Evolutionary conservation across 1,139 yeast genomes (phyloP), one percentile per base, ranked within the genome.

Genomic region (Pichia cactophila): DNA sequence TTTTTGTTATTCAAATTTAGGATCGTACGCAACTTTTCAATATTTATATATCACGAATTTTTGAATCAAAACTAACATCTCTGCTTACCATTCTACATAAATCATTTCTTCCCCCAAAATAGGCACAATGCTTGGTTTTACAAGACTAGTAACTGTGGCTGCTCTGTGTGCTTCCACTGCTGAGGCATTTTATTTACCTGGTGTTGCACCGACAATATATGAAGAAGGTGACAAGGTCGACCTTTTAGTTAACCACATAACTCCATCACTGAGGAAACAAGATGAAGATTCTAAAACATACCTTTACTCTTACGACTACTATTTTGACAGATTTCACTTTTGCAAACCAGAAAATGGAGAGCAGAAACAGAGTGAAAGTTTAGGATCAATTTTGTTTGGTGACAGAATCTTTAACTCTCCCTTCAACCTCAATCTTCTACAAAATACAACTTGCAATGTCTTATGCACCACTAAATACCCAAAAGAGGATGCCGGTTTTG

Each of bases 331-430:
- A 55, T 83, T 94, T 63, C 88, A 85, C 63, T 87, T 90, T 67
- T 92, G 98, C 69, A 64, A 66, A 52, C 98, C 97, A 0, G 65
- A 69, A 46, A 83, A 74, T 33, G 86, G 84, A 0, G 79, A 84
- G 17, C 72, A 74, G 58, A 83, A 84, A 58, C 96, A 88, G 66
- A 80, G 88, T 58, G 97, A 90, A 68, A 84, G 95, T 12, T 74
- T 92, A 48, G 99, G 99, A 8, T 83, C 97, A 1, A 84, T 92
- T 56, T 75, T 92, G 51, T 89, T 94, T 67, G 98, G 99, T 54
- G 98, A 92, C 68, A 77, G 98, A 63, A 89, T 92, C 56, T 89
- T 86, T 73, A 84, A 87, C 63, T 88, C 97, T 9, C 97, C 97
- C 2, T 88, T 86, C 61, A 78, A 84, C 50, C 71, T 92, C 57